Evolutionary conservation across 148 eudicot genomes (phyloP).

Genomic region (Camellia sinensis): DNA sequence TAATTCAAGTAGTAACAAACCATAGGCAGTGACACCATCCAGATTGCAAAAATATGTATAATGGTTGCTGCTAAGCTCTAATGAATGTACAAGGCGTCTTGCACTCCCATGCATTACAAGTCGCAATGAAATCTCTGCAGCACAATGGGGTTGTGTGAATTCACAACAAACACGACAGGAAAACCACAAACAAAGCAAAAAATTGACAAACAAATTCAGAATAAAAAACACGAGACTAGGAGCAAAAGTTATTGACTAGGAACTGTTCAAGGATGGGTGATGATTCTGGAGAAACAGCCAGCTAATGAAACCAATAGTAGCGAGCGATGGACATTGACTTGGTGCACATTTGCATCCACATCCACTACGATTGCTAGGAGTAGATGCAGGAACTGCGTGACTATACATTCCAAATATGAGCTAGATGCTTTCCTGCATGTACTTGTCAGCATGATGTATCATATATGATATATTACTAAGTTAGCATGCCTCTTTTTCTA

Average conservation of each 20-base stretch:
- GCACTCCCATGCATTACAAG: neutral
- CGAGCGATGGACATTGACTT: neutral
- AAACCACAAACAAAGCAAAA: neutral
- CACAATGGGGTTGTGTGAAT: neutral
- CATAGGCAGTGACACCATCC: neutral
- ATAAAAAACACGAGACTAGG: neutral
- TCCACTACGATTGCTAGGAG: neutral
- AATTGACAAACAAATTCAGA: too few relatives aligned
- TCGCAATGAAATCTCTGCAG: neutral
- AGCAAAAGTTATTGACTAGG: neutral
- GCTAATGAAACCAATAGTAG: too few relatives aligned
- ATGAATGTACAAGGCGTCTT: neutral
- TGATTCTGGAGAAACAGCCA: conserved; percentile 10
- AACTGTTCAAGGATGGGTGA: conserved; percentile 14
- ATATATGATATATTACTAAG: neutral
- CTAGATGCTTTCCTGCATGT: neutral
- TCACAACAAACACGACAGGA: neutral
- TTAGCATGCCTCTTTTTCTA: neutral
- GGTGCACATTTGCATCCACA: conserved; percentile 5
- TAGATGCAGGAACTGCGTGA: neutral
- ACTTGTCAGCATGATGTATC: neutral
- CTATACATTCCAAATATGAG: conserved; percentile 3
- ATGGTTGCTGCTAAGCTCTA: neutral
- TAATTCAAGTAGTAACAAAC: too few relatives aligned
- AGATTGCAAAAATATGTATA: neutral